These are phyloP conservation scores for Leishmania amazonensis DNA, from an alignment of 208 protist genomes.

Conservation along the genomic window DNA sequence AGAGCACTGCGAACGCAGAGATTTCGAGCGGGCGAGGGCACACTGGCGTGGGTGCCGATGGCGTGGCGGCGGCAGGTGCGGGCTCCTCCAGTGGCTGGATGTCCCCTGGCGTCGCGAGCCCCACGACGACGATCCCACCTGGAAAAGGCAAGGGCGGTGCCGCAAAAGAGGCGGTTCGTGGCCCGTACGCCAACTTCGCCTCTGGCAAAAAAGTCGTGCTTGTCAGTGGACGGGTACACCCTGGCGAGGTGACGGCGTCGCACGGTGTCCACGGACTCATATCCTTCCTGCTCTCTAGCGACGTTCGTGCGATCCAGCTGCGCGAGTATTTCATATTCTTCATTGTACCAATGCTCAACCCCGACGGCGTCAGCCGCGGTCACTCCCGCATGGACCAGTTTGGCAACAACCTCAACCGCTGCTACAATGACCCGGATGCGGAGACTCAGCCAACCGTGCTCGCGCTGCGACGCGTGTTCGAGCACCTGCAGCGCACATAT, in stretches of 20 bases:
- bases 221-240: slow-evolving; percentile 92
- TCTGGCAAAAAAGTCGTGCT: slow-evolving; percentile 88
- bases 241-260: slow-evolving; percentile 91
- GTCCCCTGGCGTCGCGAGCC: background rate
- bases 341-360: slow-evolving; percentile 94
- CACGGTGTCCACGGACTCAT: slow-evolving; percentile 92
- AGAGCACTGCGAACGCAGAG: background rate
- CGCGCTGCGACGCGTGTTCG: slow-evolving; percentile 80
- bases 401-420: slow-evolving; percentile 95
- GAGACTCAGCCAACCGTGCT: slow-evolving; percentile 79
- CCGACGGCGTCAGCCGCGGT: slow-evolving; percentile 93
- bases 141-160: slow-evolving; percentile 16
- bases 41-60: background rate
- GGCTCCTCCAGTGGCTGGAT: background rate
- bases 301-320: slow-evolving; percentile 59
- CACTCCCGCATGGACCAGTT: slow-evolving; percentile 91
- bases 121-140: background rate
- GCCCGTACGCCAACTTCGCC: slow-evolving; percentile 76
- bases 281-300: slow-evolving; percentile 77
- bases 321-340: slow-evolving; percentile 94
- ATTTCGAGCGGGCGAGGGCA: background rate
- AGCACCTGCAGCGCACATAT: slow-evolving; percentile 64
- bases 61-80: background rate
- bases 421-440: slow-evolving; percentile 87
- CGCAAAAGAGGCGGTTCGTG: slow-evolving; percentile 26